These are phyloP conservation scores for Cladosporium sp. DNA, from an alignment of 2,329 filamentous ascomycete species.

Conservation along the genomic window DNA sequence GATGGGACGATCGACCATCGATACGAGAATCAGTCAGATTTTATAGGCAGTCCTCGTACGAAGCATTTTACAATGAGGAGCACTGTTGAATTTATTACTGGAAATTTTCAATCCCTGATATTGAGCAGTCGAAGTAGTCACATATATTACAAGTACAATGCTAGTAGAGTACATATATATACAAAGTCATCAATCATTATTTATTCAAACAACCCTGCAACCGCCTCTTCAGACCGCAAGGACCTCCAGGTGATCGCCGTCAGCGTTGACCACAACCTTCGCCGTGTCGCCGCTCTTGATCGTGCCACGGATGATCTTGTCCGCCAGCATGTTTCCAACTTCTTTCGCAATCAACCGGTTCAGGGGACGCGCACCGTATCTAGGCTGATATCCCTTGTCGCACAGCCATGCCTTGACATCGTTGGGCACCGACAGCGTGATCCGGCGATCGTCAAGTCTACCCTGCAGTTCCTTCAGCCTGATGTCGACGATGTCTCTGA, in stretches of 20 bases:
- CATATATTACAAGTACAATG: slow-evolving; percentile 9
- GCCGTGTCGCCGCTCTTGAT: slow-evolving; percentile 70
- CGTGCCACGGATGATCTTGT: slow-evolving; percentile 83
- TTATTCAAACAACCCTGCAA: not conserved
- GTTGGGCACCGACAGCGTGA: slow-evolving; percentile 64
- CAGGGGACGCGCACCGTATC: slow-evolving; percentile 82
- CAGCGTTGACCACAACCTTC: slow-evolving; percentile 60
- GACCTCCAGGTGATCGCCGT: slow-evolving; percentile 36
- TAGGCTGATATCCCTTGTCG: slow-evolving; percentile 82
- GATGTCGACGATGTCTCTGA: slow-evolving; percentile 91
- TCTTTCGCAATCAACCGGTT: slow-evolving; percentile 87
- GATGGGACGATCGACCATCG: not conserved
- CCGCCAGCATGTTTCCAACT: slow-evolving; percentile 81
- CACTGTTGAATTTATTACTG: no score
- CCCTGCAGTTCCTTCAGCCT: slow-evolving; percentile 76
- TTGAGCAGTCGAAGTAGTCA: not conserved
- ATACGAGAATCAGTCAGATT: not conserved
- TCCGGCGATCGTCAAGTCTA: slow-evolving; percentile 78
- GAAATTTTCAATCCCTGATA: no score
- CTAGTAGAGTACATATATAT: slow-evolving; percentile 4
- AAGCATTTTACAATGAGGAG: no score
- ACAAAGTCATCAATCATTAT: slow-evolving; percentile 5
- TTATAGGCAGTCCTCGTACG: not conserved
- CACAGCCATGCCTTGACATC: slow-evolving; percentile 81
- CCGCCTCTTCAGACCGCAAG: slow-evolving; percentile 7